Conservation (phyloP, 2,329 filamentous ascomycete genomes). For the Sporothrix inflata region DNA sequence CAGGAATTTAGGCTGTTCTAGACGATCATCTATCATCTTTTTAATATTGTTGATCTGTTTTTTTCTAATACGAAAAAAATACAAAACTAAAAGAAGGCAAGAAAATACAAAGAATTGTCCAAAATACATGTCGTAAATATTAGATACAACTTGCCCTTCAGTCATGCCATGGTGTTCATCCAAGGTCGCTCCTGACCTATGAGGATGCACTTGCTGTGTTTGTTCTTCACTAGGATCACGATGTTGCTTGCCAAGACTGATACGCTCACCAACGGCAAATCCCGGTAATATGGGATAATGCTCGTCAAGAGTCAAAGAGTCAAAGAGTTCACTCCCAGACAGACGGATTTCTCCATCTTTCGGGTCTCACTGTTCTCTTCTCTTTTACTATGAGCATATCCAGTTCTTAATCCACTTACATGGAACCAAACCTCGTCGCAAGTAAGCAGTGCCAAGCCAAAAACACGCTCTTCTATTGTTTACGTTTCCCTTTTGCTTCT, state of each 20-base stretch:
- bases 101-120: too few species aligned
- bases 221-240: slow-evolving; percentile 4
- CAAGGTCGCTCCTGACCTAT: not conserved
- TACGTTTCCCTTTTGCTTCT: not conserved
- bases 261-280: not conserved
- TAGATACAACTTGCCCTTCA: not conserved
- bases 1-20: too few species aligned
- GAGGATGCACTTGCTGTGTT: not conserved
- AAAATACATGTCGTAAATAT: not conserved
- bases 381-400: not conserved
- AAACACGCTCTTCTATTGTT: not conserved
- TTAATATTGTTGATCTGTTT: too few species aligned
- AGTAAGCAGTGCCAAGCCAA: slow-evolving; percentile 17
- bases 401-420: not conserved
- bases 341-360: not conserved
- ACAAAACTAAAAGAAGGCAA: too few species aligned
- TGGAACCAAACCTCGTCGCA: slow-evolving; percentile 2
- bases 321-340: not conserved
- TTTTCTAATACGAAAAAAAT: too few species aligned
- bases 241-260: not conserved
- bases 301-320: not conserved
- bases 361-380: not conserved
- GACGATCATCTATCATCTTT: too few species aligned
- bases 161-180: not conserved
- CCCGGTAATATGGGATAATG: not conserved